Evolutionary conservation across 2,329 filamentous ascomycete species (phyloP).

Genomic region (Aspergillus sp.): DNA sequence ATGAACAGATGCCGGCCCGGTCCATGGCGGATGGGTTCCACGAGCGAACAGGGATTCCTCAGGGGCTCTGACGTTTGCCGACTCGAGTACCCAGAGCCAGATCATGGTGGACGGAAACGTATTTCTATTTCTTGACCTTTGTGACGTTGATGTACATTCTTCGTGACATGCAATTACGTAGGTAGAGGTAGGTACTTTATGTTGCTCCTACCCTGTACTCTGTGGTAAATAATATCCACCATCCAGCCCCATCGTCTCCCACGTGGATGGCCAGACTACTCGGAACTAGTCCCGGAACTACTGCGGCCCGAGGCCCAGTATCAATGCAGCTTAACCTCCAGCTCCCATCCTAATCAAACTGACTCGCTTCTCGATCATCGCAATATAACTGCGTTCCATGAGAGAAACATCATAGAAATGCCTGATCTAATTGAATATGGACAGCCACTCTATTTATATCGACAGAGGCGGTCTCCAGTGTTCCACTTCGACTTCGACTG

Average conservation of each 20-base stretch:
- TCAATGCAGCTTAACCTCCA: neutral
- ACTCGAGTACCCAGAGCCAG: too few species aligned
- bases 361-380: constrained; percentile 6
- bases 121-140: too few species aligned
- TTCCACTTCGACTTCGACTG: too few species aligned
- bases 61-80: neutral
- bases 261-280: neutral
- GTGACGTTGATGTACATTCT: too few species aligned
- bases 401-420: too few species aligned
- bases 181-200: too few species aligned
- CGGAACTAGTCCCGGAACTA: neutral
- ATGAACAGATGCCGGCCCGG: constrained; percentile 14
- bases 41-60: constrained; percentile 9
- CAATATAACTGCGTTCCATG: neutral
- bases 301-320: constrained; percentile 1
- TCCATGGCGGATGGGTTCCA: constrained; percentile 15
- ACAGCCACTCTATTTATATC: neutral
- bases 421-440: too few species aligned
- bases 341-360: constrained; percentile 14
- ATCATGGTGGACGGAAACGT: too few species aligned
- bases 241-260: neutral
- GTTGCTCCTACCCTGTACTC: too few species aligned
- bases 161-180: too few species aligned
- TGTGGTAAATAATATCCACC: constrained; percentile 5
- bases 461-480: too few species aligned